Evolutionary conservation across 306 rosid genomes (phyloP).

Genomic region (Inga laurina): DNA sequence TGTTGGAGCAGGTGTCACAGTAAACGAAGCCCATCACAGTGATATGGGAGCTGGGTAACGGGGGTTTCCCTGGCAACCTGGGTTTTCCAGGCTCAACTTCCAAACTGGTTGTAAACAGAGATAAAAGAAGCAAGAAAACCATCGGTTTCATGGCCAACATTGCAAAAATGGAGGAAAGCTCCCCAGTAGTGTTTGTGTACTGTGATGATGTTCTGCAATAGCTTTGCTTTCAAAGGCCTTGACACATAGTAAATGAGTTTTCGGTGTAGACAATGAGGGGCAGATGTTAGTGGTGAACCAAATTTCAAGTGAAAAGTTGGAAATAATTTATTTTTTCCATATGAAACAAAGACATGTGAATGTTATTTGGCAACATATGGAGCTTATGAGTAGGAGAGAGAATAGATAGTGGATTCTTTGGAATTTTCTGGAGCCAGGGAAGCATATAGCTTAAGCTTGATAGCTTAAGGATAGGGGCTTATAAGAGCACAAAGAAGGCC

Average conservation of each 20-base stretch:
- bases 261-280: slow-evolving; percentile 49
- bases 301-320: slow-evolving; percentile 43
- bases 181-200: slow-evolving; percentile 16
- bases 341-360: slow-evolving; percentile 87
- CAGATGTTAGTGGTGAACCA: slow-evolving; percentile 50
- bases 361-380: slow-evolving; percentile 67
- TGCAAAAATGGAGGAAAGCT: slow-evolving; percentile 18
- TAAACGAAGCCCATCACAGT: slow-evolving; percentile 95
- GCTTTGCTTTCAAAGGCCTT: slow-evolving; percentile 41
- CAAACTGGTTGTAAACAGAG: slow-evolving; percentile 44
- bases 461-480: slow-evolving; percentile 10
- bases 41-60: slow-evolving; percentile 58
- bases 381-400: slow-evolving; percentile 77
- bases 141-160: slow-evolving; percentile 54
- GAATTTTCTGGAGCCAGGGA: slow-evolving; percentile 2
- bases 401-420: slow-evolving; percentile 41
- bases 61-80: slow-evolving; percentile 40
- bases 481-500: neutral
- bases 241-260: slow-evolving; percentile 43
- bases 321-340: slow-evolving; percentile 49
- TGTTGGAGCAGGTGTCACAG: slow-evolving; percentile 93
- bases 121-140: slow-evolving; percentile 49
- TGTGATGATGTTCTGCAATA: slow-evolving; percentile 22
- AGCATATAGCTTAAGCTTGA: neutral
- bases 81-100: slow-evolving; percentile 58